These are phyloP conservation scores for Euphorbia schlechtendalii DNA, from an alignment of 441 rosid species.

Conservation along the genomic window DNA sequence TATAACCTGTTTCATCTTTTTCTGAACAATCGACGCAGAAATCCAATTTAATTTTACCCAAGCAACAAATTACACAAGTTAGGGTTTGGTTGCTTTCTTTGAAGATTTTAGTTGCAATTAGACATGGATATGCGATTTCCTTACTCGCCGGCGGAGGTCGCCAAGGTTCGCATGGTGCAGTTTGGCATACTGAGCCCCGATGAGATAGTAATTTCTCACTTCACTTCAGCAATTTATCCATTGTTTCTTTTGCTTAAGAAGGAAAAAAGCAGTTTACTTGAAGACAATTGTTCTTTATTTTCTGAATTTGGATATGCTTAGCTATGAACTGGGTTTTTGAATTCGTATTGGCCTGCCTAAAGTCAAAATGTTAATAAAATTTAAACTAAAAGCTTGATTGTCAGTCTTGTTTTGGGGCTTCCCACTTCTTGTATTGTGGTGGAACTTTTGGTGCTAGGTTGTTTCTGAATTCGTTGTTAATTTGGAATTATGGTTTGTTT, in stretches of 20 bases:
- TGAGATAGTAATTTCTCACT: conserved; percentile 45
- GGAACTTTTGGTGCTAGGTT: background rate
- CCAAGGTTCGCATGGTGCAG: conserved; percentile 78
- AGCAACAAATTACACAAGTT: background rate
- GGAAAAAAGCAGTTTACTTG: background rate
- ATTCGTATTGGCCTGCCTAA: background rate
- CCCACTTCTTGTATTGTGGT: background rate
- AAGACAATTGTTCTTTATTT: background rate
- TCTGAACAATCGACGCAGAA: background rate
- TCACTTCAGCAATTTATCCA: background rate
- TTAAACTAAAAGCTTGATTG: background rate
- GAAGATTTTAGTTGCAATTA: background rate
- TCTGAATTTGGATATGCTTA: background rate
- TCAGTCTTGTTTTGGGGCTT: background rate
- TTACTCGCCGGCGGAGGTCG: conserved; percentile 93
- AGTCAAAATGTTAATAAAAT: background rate
- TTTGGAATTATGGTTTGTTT: background rate
- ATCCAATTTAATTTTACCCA: background rate
- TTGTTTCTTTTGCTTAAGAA: background rate
- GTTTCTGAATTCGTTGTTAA: background rate
- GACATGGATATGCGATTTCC: conserved; percentile 86
- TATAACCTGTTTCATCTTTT: background rate
- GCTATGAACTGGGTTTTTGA: background rate
- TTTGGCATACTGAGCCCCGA: conserved; percentile 73
- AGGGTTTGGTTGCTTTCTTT: conserved; percentile 18